Evolutionary conservation across 2,329 filamentous ascomycete species (phyloP).

Genomic region (Coniochaeta hoffmannii): DNA sequence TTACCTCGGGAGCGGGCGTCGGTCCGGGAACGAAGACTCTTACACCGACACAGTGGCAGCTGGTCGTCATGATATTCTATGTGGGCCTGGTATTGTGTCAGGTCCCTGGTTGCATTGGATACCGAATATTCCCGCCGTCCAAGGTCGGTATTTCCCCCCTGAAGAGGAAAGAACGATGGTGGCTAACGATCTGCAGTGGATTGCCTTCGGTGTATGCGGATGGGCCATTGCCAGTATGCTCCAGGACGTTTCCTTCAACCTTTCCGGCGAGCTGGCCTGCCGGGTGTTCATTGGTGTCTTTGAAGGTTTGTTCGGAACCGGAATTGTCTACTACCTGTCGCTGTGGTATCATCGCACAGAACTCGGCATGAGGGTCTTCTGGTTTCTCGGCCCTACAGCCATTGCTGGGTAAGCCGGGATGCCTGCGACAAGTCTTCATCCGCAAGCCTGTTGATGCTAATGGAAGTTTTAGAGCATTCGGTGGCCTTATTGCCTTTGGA

Average conservation of each 20-base stretch:
- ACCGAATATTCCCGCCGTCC: conserved; percentile 12
- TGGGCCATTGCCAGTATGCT: conserved; percentile 11
- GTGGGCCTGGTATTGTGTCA: conserved; percentile 13
- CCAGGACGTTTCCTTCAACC: conserved; percentile 9
- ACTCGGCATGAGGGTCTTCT: conserved; percentile 12
- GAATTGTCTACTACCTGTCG: conserved; percentile 12
- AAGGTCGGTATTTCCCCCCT: not conserved
- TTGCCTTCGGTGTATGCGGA: conserved; percentile 10
- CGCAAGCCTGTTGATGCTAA: not conserved
- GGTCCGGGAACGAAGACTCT: conserved; percentile 7
- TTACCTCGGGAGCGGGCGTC: conserved; percentile 5
- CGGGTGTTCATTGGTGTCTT: not conserved
- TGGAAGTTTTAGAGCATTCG: conserved; percentile 5
- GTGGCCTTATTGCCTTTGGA: conserved; percentile 9
- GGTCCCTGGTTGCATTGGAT: conserved; percentile 13
- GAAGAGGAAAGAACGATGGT: too few relatives aligned
- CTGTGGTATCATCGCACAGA: conserved; percentile 13
- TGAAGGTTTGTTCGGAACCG: conserved; percentile 8
- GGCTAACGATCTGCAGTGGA: conserved; percentile 4
- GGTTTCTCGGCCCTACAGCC: conserved; percentile 13
- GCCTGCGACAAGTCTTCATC: too few relatives aligned
- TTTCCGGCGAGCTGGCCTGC: conserved; percentile 9
- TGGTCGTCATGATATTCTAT: conserved; percentile 13
- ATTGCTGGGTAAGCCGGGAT: conserved; percentile 8
- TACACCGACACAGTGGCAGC: conserved; percentile 7